A percentile compares a stretch with the other conserved stretches of the same genome.
Conservation (phyloP, 2,329 filamentous ascomycete genomes). For the Xylariales sp. region DNA sequence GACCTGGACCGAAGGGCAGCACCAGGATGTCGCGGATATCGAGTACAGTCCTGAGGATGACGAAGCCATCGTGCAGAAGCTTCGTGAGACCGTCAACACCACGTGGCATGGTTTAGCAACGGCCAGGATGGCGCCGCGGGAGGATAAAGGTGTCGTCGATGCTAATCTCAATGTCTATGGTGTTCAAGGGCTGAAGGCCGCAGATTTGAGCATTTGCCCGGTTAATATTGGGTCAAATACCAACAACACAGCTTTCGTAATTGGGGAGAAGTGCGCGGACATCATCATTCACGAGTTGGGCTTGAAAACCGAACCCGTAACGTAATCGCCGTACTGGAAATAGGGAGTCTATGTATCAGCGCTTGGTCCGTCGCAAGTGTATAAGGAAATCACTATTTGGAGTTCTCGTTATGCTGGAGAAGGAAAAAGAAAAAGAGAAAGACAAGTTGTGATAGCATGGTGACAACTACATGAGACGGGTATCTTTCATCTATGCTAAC, state of each 20-base stretch:
- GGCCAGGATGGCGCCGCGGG: conserved; percentile 33
- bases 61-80: conserved; percentile 34
- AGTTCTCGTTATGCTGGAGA: too few relatives aligned
- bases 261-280: conserved; percentile 43
- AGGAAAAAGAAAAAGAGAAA: too few relatives aligned
- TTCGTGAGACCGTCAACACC: conserved; percentile 32
- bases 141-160: conserved; percentile 35
- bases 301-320: too few relatives aligned
- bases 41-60: conserved; percentile 43
- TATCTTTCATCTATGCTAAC: too few relatives aligned
- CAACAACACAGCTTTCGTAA: conserved; percentile 39
- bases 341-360: too few relatives aligned
- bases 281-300: conserved; percentile 33
- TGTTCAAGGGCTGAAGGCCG: conserved; percentile 32
- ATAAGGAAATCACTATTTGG: too few relatives aligned
- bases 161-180: conserved; percentile 32
- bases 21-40: conserved; percentile 30
- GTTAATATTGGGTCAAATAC: conserved; percentile 39
- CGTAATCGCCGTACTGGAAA: too few relatives aligned
- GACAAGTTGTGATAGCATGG: too few relatives aligned
- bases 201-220: conserved; percentile 27
- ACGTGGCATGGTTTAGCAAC: conserved; percentile 39
- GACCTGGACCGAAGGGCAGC: conserved; percentile 28
- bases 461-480: too few relatives aligned
- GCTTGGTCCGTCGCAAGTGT: too few relatives aligned